These are phyloP conservation scores for Trametes sanguinea DNA, from an alignment of 768 basidiomycete species.

Conservation along the genomic window DNA sequence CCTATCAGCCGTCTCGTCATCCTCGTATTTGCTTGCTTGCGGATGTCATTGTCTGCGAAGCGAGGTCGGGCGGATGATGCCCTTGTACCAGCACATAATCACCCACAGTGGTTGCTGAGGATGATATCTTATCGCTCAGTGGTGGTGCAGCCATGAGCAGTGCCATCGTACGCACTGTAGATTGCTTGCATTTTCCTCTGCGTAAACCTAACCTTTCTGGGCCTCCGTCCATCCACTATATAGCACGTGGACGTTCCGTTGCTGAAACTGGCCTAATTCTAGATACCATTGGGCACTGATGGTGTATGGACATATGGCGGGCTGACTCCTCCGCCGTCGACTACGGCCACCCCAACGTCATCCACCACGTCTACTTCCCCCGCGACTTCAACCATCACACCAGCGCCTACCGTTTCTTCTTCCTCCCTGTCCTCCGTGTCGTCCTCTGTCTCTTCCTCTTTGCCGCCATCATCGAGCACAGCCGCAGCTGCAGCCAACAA, in stretches of 20 bases:
- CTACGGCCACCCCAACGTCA: constrained; percentile 26
- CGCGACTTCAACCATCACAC: constrained; percentile 14
- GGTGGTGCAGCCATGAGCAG: no score
- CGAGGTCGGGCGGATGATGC: no score
- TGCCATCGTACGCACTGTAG: no score
- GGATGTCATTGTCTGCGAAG: no score
- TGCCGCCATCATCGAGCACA: constrained; percentile 10
- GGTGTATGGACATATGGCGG: constrained; percentile 75
- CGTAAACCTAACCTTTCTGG: no score
- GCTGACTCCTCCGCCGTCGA: constrained; percentile 60
- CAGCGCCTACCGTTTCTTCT: constrained; percentile 17
- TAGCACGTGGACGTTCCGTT: neutral
- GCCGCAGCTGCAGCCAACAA: constrained; percentile 13
- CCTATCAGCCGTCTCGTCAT: no score
- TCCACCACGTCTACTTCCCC: constrained; percentile 21
- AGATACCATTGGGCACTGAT: constrained; percentile 74
- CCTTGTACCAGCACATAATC: no score
- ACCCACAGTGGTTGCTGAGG: no score
- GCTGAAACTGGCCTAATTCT: neutral
- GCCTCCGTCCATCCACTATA: neutral
- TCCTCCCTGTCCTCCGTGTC: constrained; percentile 5
- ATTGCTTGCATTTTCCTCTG: no score
- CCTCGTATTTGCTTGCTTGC: no score
- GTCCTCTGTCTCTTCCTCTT: constrained; percentile 7
- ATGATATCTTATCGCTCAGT: no score